Base-by-base conservation (phyloP, 2,329 filamentous ascomycete genomes). In the Aspergillus sp. region DNA sequence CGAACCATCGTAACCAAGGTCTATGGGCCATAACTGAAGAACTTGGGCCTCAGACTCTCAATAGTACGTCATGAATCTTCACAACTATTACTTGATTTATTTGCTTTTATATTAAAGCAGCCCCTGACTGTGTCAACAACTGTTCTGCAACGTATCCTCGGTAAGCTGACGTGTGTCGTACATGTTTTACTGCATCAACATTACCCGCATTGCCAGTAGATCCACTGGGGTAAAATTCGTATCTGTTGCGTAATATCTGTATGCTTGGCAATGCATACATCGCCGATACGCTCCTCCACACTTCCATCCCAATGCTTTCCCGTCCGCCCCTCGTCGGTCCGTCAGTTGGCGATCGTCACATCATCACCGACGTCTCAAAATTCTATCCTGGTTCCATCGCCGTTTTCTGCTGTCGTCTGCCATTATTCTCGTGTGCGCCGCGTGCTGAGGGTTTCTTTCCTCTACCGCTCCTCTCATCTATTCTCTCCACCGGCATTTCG, bases 311-410 rank as follows among this genome's bases (percentile, higher is more conserved):
- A 48, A 30, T 22, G 7, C n/a, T 18, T 13, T 49, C 32, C 52
- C 13, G 43, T 38, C 45, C 43, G 50, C 59, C 61, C 57, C 59
- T 62, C 61, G 59, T 62, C 38, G n/a, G n/a, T 62, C 56, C 48
- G 57, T 55, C 56, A 57, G 55, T 48, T 26, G 22, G 43, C 43
- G 43, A 62, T 51, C 48, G 38, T 51, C 48, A 42, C 45, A 66
- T 64, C 62, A 56, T 63, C 62, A 64, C 58, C 58, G 58, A 30
- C 58, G 62, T 59, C 48, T 50, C 55, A 48, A 55, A 63, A 42
- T 56, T 60, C 52, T 38, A 50, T 52, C 38, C 51, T 41, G 38
- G 41, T 53, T 53, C 50, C 22, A 53, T 49, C 32, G 42, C 43
- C 39, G 52, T 61, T 41, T 38, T 55, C 39, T 41, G 17, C 18